Conservation (phyloP, 306 rosid species). For the Comarum palustre region DNA sequence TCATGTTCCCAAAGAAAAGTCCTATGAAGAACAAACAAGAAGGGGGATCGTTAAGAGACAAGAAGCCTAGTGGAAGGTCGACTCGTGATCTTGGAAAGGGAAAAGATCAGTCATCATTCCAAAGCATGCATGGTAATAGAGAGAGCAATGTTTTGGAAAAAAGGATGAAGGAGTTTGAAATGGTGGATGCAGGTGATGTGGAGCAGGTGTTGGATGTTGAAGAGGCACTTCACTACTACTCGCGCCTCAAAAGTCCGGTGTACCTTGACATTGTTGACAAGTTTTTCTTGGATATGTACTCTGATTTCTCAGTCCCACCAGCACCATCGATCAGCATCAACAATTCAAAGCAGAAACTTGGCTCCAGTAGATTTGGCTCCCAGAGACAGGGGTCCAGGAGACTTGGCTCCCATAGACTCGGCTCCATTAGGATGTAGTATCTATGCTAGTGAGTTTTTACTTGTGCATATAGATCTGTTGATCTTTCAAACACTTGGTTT, state of each 20-base stretch:
- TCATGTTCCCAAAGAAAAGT: constrained; percentile 28
- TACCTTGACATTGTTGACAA: constrained; percentile 81
- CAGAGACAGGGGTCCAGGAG: constrained; percentile 30
- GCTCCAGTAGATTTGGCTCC: constrained; percentile 12
- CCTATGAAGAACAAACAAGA: constrained; percentile 37
- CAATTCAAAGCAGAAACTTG: constrained; percentile 45
- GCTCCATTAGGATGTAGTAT: constrained; percentile 45
- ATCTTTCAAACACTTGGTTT: constrained; percentile 22
- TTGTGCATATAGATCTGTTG: constrained; percentile 33
- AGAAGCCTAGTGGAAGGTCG: constrained; percentile 36
- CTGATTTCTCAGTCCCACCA: constrained; percentile 52
- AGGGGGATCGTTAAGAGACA: constrained; percentile 32
- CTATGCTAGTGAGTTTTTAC: constrained; percentile 24
- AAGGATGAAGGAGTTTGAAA: constrained; percentile 76
- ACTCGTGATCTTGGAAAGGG: constrained; percentile 28
- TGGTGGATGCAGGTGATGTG: constrained; percentile 65
- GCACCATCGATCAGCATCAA: constrained; percentile 33
- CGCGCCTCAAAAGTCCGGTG: constrained; percentile 73
- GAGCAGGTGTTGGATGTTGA: constrained; percentile 84
- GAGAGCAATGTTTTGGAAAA: constrained; percentile 43
- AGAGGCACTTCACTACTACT: constrained; percentile 92
- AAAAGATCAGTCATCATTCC: constrained; percentile 29
- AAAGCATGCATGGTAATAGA: constrained; percentile 27
- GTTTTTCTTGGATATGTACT: constrained; percentile 68
- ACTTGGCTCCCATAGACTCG: constrained; percentile 16